Evolutionary conservation across 1,284 basidiomycete species (phyloP).

Genomic region (Pholiota adiposa): DNA sequence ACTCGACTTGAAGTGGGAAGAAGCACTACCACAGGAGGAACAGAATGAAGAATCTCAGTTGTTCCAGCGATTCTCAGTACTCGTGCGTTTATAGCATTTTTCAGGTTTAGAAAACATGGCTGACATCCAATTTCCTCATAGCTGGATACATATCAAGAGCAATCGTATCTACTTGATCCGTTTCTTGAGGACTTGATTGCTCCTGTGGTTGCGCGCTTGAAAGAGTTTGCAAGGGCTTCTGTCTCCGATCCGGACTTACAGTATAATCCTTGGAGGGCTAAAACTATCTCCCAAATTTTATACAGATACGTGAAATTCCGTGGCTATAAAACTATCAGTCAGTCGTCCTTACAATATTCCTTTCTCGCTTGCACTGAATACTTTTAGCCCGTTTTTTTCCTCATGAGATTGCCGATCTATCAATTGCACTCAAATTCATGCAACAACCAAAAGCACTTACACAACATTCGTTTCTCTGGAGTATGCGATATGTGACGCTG

Average conservation of each 20-base stretch:
- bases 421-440: constrained; percentile 74
- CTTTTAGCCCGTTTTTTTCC: constrained; percentile 86
- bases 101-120: not conserved
- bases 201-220: constrained; percentile 77
- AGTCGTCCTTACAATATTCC: constrained; percentile 36
- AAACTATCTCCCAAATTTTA: constrained; percentile 66
- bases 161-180: constrained; percentile 95
- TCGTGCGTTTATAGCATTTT: constrained; percentile 39
- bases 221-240: constrained; percentile 55
- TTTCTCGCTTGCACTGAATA: constrained; percentile 22
- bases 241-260: constrained; percentile 37
- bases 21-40: constrained; percentile 52
- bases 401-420: constrained; percentile 84
- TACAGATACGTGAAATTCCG: constrained; percentile 90
- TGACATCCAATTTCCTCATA: constrained; percentile 33
- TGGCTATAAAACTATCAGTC: constrained; percentile 92
- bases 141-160: constrained; percentile 93
- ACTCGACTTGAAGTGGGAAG: constrained; percentile 52
- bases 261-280: constrained; percentile 47
- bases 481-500: constrained; percentile 82
- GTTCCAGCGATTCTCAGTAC: constrained; percentile 47
- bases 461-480: constrained; percentile 64
- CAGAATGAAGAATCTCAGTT: constrained; percentile 44
- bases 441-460: constrained; percentile 51
- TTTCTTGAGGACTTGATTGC: constrained; percentile 83